phyloP scores from a whole-genome alignment of 306 rosid species.

The Fagus crenata region DNA sequence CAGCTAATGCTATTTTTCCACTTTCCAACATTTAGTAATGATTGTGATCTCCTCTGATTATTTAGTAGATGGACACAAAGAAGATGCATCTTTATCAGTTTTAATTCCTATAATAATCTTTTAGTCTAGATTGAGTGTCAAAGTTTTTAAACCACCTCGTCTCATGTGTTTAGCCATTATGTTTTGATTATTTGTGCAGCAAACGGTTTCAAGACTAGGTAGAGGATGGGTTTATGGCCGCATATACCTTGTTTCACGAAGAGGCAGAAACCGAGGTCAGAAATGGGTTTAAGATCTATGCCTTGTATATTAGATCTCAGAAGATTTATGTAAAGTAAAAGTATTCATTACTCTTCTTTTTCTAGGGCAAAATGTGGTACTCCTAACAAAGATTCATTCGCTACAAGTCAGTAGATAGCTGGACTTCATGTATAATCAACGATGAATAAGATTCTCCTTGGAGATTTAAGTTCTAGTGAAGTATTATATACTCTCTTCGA shows the following conservation, averaged over 20 bases:
- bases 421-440: neutral
- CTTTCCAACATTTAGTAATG: neutral
- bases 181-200: conserved; percentile 45
- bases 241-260: conserved; percentile 66
- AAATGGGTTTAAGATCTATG: conserved; percentile 40
- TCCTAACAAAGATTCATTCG: conserved; percentile 8
- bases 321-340: conserved; percentile 31
- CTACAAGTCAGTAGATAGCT: neutral
- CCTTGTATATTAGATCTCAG: conserved; percentile 3
- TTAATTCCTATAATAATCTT: neutral
- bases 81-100: neutral
- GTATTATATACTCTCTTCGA: neutral
- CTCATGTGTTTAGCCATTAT: neutral
- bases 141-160: neutral
- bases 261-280: conserved; percentile 45
- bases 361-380: neutral
- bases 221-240: conserved; percentile 91
- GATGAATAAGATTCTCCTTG: neutral
- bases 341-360: neutral
- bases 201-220: conserved; percentile 56
- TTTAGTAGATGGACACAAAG: neutral
- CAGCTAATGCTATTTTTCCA: neutral
- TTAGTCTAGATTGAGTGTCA: neutral
- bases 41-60: neutral
- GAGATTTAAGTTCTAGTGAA: neutral